Conservation (phyloP, 2,329 filamentous ascomycete species). For the Trichoderma sp. region DNA sequence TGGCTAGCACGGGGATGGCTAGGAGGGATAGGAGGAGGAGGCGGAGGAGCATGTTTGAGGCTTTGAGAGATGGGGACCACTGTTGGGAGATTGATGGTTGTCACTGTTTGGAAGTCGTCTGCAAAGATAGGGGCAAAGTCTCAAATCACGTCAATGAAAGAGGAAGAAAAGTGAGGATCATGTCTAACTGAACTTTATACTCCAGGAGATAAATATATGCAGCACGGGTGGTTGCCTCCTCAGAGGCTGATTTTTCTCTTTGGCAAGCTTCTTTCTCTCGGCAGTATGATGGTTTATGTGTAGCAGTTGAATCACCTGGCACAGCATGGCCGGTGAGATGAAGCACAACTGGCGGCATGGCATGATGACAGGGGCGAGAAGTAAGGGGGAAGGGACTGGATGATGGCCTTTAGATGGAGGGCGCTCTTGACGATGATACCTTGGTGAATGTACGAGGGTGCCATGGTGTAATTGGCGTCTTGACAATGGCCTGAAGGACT, state of each 20-base stretch:
- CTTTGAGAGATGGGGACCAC: not conserved
- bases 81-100: not conserved
- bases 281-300: not conserved
- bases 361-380: not conserved
- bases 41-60: not conserved
- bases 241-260: not conserved
- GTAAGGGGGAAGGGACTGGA: not conserved
- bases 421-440: too few species aligned
- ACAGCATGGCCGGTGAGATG: slow-evolving; percentile 21
- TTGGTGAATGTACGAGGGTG: not conserved
- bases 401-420: not conserved
- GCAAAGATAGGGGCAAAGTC: not conserved
- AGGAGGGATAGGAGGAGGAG: not conserved
- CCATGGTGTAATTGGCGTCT: not conserved
- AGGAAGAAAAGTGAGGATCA: not conserved
- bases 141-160: not conserved
- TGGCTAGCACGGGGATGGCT: slow-evolving; percentile 28
- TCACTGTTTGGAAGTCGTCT: not conserved
- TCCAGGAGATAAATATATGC: not conserved
- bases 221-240: not conserved
- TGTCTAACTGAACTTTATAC: not conserved
- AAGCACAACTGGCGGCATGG: slow-evolving; percentile 5
- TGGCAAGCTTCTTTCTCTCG: not conserved
- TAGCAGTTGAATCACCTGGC: slow-evolving; percentile 15
- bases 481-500: too few species aligned